Evolutionary conservation across 208 protist species (phyloP).

Genomic region (Acanthamoeba castellanii): DNA sequence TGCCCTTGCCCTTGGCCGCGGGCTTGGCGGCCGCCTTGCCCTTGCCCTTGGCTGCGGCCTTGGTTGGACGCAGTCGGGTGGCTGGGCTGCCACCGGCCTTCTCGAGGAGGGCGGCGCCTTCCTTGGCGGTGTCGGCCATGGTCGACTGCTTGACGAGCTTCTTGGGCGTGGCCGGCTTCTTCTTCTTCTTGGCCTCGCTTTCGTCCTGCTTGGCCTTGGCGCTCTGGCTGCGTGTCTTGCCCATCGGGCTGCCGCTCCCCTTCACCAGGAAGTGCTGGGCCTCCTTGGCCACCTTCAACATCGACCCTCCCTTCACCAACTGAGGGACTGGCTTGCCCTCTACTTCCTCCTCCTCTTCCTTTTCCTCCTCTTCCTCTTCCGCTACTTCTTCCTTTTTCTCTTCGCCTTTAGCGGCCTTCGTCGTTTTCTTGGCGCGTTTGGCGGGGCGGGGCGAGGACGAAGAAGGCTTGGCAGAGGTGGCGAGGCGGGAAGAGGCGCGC

Average conservation of each 20-base stretch:
- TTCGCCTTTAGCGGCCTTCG: too few relatives aligned
- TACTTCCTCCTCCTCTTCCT: neutral
- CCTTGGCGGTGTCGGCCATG: neutral
- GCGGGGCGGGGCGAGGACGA: neutral
- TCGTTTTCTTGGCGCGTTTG: neutral
- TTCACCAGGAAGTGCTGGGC: neutral
- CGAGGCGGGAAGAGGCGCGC: neutral
- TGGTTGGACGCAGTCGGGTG: neutral
- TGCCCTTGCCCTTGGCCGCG: neutral
- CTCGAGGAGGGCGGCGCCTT: neutral
- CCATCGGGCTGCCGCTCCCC: neutral
- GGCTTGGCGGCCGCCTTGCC: too few relatives aligned
- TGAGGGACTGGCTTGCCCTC: too few relatives aligned
- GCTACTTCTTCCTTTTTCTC: too few relatives aligned
- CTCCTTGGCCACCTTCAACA: neutral
- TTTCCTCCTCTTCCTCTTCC: neutral
- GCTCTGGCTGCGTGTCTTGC: conserved; percentile 14
- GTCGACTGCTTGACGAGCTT: neutral
- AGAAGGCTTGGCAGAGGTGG: neutral
- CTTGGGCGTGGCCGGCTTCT: neutral
- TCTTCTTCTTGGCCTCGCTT: neutral
- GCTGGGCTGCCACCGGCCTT: neutral
- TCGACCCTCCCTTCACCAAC: neutral
- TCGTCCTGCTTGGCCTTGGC: neutral
- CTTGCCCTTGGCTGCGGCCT: neutral